phyloP scores from a whole-genome alignment of 2,329 filamentous ascomycete genomes.

The Celoporthe dispersa region DNA sequence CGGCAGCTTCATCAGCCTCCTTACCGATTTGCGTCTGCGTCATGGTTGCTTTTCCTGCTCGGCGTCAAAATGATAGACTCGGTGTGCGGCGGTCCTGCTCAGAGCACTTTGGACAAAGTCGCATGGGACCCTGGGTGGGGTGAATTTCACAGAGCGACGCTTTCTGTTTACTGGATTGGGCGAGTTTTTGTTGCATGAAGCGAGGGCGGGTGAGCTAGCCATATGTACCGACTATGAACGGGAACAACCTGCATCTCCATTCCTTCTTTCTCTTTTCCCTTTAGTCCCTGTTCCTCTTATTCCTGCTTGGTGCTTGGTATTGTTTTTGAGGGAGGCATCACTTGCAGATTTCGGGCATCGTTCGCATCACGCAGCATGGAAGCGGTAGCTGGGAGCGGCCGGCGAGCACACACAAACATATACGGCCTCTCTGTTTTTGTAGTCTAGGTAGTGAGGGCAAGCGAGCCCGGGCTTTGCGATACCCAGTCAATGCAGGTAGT shows the following conservation, averaged over 20 bases:
- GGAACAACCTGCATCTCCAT: constrained; percentile 23
- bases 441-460: neutral
- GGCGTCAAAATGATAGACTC: constrained; percentile 26
- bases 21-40: constrained; percentile 10
- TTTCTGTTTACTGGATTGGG: neutral
- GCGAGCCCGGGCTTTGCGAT: constrained; percentile 14
- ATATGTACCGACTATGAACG: constrained; percentile 19
- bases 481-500: constrained; percentile 22
- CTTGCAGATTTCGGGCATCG: constrained; percentile 15
- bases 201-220: constrained; percentile 10
- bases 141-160: neutral
- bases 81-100: constrained; percentile 21
- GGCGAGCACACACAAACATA: constrained; percentile 1
- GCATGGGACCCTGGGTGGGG: constrained; percentile 20
- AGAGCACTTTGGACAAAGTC: constrained; percentile 22
- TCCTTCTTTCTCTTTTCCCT: constrained; percentile 14
- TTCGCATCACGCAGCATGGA: constrained; percentile 27
- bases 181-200: constrained; percentile 21
- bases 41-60: constrained; percentile 17
- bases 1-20: constrained; percentile 3
- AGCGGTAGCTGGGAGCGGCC: constrained; percentile 16
- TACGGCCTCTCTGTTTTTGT: neutral
- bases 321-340: neutral
- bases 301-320: constrained; percentile 14
- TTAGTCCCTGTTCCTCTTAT: constrained; percentile 1